Base-by-base conservation (phyloP, 495 filamentous ascomycete genomes). In the Ascobolus immersus region DNA sequence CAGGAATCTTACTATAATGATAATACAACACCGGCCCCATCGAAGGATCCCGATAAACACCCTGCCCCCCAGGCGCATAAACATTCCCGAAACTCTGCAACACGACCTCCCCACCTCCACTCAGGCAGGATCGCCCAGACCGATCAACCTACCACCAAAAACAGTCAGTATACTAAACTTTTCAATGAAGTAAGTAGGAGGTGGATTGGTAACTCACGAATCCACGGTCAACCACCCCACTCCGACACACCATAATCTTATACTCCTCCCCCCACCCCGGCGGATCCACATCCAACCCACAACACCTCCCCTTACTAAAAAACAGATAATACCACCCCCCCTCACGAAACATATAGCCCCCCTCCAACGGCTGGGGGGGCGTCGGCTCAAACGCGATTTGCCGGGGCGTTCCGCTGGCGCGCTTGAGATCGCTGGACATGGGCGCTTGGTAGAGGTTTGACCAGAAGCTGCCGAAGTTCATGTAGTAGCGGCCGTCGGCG, bases 391-490 rank as follows among this genome's bases (percentile, higher is more conserved):
- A 69, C 0, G 64, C 64, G 15, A 78, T 39, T 32, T 73, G 60
- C 24, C 51, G 48, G 11, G 57, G 46, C 8, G 47, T 41, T 3
- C 44, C 39, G 3, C 49, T 50, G 5, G 42, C 45, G 5, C 57
- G 47, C 33, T 54, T 53, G 17, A 51, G 52, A 5, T 50, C 43
- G 13, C 52, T 51, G 12, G 32, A 35, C 54, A 77, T 59, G 8
- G 55, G 41, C 5, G 67, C 64, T 46, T 74, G 71, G 54, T 61
- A 67, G 32, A 77, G 55, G 36, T 69, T 68, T 5, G 58, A 48
- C 73, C 73, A 80, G 56, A 71, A 80, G 17, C 59, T 65, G 12
- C 74, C 74, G 27, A 71, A 81, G 35, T 59, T 67, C 24, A 80
- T 55, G 38, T 62, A 62, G 31, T 62, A 57, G 4, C 47, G 47